Evolutionary conservation across 2,329 filamentous ascomycete species (phyloP).

Genomic region (Aureobasidium mangrovei): DNA sequence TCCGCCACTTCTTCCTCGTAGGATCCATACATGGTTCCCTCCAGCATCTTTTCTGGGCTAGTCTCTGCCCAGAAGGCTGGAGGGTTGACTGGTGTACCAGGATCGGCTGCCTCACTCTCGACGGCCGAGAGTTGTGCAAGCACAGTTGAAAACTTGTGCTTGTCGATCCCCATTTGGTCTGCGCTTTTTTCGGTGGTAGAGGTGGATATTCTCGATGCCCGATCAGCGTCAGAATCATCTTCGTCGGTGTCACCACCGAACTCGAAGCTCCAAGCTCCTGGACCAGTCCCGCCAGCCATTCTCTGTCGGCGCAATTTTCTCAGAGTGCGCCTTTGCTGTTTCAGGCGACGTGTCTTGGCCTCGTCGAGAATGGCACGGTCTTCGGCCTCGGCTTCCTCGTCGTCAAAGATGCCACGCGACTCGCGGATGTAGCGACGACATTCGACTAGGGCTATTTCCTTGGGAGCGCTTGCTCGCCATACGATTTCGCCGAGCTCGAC

Average conservation of each 20-base stretch:
- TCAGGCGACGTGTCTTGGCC: constrained; percentile 49
- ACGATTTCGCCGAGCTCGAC: constrained; percentile 89
- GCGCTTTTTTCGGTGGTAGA: constrained; percentile 19
- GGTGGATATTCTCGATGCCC: constrained; percentile 29
- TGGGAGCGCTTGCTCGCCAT: constrained; percentile 83
- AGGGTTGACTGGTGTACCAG: constrained; percentile 8
- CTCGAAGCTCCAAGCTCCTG: constrained; percentile 76
- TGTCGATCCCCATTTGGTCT: constrained; percentile 7
- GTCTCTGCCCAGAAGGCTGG: constrained; percentile 2
- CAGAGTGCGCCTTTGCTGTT: constrained; percentile 32
- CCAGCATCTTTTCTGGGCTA: constrained; percentile 36
- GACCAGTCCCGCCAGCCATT: constrained; percentile 30
- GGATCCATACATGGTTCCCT: constrained; percentile 69
- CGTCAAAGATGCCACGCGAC: constrained; percentile 40
- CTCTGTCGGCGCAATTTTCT: constrained; percentile 30
- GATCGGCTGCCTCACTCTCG: constrained; percentile 11
- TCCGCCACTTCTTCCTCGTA: constrained; percentile 41
- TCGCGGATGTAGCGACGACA: constrained; percentile 70
- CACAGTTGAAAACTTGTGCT: constrained; percentile 1
- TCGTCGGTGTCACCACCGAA: constrained; percentile 56
- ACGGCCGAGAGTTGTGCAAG: constrained; percentile 3
- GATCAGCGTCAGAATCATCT: constrained; percentile 34
- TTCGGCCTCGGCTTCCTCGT: constrained; percentile 34
- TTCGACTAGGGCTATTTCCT: constrained; percentile 75
- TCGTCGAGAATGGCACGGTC: constrained; percentile 36